Conservation (phyloP, 257 asterid species). For the Orobanche coerulescens region DNA sequence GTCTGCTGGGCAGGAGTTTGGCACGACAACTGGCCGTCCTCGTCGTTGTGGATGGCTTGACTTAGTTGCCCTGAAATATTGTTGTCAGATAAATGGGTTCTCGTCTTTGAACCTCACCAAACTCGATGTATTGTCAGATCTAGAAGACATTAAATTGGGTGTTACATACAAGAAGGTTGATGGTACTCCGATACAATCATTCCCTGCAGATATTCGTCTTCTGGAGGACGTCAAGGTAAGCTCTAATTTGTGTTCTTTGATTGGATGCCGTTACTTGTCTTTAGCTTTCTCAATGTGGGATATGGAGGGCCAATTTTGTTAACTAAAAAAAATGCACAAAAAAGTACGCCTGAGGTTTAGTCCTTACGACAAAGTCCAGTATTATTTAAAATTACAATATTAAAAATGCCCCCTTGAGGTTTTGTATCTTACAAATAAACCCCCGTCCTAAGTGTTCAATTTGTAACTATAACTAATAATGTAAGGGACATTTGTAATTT, state of each 20-base stretch:
- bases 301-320: background rate
- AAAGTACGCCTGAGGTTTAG: too few relatives aligned
- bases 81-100: conserved; percentile 89
- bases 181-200: conserved; percentile 58
- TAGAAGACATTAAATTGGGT: conserved; percentile 72
- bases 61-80: conserved; percentile 71
- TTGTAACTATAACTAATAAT: too few relatives aligned
- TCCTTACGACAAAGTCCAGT: too few relatives aligned
- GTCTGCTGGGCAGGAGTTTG: conserved; percentile 90
- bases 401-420: too few relatives aligned
- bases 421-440: too few relatives aligned
- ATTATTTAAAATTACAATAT: too few relatives aligned
- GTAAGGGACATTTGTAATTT: too few relatives aligned
- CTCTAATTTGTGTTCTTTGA: background rate
- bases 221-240: conserved; percentile 72
- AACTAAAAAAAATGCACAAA: too few relatives aligned
- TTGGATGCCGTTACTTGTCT: background rate
- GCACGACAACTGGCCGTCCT: conserved; percentile 98
- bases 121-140: conserved; percentile 82
- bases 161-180: conserved; percentile 53
- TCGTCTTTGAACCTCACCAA: conserved; percentile 92
- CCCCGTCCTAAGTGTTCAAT: too few relatives aligned
- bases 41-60: conserved; percentile 99
- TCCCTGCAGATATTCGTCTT: conserved; percentile 70
- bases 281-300: background rate